A percentile compares a stretch with the other conserved stretches of the same genome.
These are phyloP conservation scores for Leishmania aethiopica DNA, from an alignment of 208 protist genomes.

Conservation along the genomic window DNA sequence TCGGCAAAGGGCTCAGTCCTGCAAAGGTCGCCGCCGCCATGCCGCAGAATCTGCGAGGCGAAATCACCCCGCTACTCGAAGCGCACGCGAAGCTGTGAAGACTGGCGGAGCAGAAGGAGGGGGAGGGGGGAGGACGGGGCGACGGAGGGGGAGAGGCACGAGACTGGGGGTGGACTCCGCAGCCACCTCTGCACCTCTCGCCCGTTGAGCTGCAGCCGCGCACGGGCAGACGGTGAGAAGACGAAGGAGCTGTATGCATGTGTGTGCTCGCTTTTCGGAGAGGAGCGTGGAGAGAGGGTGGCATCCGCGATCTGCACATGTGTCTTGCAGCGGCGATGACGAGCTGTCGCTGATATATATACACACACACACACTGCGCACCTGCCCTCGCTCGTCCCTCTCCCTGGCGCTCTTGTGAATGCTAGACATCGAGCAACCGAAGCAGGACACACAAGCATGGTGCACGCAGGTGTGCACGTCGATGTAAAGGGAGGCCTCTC, in stretches of 20 bases:
- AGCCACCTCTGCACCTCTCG: background rate
- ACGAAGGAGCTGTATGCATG: background rate
- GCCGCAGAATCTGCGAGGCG: slow-evolving; percentile 65
- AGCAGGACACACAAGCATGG: background rate
- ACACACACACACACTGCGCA: background rate
- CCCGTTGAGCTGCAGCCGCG: background rate
- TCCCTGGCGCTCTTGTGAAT: background rate
- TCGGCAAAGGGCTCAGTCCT: slow-evolving; percentile 53
- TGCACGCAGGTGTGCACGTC: background rate
- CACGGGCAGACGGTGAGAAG: background rate
- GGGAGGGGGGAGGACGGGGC: background rate
- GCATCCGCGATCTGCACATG: background rate
- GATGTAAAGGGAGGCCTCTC: background rate
- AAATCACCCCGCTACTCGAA: slow-evolving; percentile 42
- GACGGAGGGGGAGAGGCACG: background rate
- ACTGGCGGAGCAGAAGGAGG: background rate
- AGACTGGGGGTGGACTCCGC: background rate
- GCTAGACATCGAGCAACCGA: background rate
- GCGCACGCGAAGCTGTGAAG: background rate
- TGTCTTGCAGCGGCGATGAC: background rate
- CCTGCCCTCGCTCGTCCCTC: background rate
- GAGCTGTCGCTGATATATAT: background rate
- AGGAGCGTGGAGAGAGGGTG: background rate
- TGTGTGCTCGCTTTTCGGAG: background rate
- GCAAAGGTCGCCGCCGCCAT: slow-evolving; percentile 43